These are phyloP conservation scores for Colletotrichum camelliae DNA, from an alignment of 2,329 filamentous ascomycete genomes.

Conservation along the genomic window DNA sequence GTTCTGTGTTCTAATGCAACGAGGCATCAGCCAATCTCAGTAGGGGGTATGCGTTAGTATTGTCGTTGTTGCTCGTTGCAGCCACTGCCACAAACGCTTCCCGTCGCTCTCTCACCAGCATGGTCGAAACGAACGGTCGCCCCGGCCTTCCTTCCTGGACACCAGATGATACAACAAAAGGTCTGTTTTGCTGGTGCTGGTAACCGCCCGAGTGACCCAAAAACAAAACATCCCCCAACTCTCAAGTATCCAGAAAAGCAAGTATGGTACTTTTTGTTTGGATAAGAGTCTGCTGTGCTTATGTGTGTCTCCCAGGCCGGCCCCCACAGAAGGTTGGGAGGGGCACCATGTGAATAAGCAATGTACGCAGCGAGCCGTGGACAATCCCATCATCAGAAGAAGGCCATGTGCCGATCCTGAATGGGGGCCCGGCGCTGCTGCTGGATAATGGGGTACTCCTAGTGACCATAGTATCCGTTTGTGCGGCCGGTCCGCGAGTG, in stretches of 20 bases:
- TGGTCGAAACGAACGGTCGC: background rate
- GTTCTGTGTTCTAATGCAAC: background rate
- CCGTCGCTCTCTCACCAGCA: background rate
- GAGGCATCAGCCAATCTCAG: background rate
- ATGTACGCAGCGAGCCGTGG: background rate
- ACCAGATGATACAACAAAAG: background rate
- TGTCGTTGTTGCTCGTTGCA: background rate
- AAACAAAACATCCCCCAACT: slow-evolving; percentile 3
- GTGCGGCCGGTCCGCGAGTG: slow-evolving; percentile 23
- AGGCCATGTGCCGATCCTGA: background rate
- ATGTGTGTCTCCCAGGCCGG: background rate
- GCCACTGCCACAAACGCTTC: background rate
- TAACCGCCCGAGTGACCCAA: background rate
- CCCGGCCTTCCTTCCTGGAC: background rate
- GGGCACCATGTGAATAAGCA: background rate
- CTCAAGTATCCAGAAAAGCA: slow-evolving; percentile 15
- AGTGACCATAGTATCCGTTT: slow-evolving; percentile 24
- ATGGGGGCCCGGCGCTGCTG: slow-evolving; percentile 2
- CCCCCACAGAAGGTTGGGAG: background rate
- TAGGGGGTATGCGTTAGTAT: background rate
- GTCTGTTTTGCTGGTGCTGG: background rate
- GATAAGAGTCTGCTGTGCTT: slow-evolving; percentile 9
- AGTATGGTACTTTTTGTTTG: background rate
- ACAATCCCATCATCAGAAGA: slow-evolving; percentile 1
- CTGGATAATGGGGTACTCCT: slow-evolving; percentile 5